phyloP scores from a whole-genome alignment of 176 grass and related monocot genomes.

The Carex kokanica region DNA sequence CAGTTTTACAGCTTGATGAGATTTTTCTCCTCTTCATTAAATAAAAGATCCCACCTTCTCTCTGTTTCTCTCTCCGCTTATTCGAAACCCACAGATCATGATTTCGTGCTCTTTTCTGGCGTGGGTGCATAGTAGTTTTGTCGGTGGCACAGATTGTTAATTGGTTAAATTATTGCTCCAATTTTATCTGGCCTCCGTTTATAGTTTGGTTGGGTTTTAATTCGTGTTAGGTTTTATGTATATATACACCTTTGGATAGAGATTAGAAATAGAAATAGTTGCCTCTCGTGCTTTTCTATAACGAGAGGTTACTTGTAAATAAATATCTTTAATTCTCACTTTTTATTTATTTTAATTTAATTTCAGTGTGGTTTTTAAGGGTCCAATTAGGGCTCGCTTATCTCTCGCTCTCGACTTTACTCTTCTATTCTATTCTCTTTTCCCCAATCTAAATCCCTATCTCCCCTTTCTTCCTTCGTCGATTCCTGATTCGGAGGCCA shows the following conservation, averaged over 20 bases:
- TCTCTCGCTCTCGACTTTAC: neutral
- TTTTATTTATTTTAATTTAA: neutral
- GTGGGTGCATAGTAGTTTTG: neutral
- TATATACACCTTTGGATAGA: neutral
- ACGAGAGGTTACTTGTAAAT: neutral
- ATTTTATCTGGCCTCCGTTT: neutral
- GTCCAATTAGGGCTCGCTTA: conserved; percentile 30
- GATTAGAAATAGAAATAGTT: neutral
- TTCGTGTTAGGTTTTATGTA: neutral
- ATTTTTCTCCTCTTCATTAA: neutral
- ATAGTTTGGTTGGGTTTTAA: neutral
- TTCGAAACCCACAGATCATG: neutral
- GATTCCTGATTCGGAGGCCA: neutral
- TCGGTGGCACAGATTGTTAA: neutral
- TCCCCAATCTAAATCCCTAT: conserved; percentile 15
- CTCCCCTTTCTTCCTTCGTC: neutral
- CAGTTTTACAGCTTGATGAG: neutral
- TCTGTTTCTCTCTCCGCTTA: neutral
- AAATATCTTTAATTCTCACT: neutral
- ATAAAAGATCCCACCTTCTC: neutral
- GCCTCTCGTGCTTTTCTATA: neutral
- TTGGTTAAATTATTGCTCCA: neutral
- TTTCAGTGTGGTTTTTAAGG: neutral
- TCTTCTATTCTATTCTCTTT: conserved; percentile 2
- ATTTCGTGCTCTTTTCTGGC: neutral